These are phyloP conservation scores for Eucalyptus erythrocorys DNA, from an alignment of 345 rosid species.

Conservation along the genomic window DNA sequence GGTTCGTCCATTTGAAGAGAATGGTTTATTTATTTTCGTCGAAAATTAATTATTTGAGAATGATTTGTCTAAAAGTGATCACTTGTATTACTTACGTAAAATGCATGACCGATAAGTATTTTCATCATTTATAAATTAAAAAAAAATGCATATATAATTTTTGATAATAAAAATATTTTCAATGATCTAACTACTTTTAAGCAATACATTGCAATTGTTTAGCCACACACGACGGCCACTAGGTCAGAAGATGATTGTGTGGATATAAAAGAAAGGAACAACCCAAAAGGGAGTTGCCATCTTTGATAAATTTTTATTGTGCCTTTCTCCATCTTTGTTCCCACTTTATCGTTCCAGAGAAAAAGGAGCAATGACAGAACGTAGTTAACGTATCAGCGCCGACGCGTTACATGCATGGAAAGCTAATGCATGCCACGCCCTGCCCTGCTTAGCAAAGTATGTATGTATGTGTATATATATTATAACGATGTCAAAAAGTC, in stretches of 20 bases:
- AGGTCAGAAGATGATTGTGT: not conserved
- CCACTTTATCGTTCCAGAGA: not conserved
- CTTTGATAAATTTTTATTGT: not conserved
- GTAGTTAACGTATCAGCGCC: not conserved
- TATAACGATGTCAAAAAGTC: not conserved
- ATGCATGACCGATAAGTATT: too few species aligned
- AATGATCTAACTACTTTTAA: not conserved
- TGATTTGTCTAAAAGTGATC: too few species aligned
- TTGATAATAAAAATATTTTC: not conserved
- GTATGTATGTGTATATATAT: too few species aligned
- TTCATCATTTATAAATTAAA: not conserved
- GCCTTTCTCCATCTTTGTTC: not conserved
- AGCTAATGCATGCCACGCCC: not conserved
- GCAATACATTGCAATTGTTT: not conserved
- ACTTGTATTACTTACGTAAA: too few species aligned
- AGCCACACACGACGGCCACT: not conserved
- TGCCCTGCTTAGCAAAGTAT: not conserved
- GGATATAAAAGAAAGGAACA: not conserved
- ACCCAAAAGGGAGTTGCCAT: not conserved
- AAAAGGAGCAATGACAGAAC: not conserved
- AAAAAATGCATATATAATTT: not conserved
- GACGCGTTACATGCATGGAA: not conserved
- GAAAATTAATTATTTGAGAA: too few species aligned
- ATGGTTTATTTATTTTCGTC: not conserved
- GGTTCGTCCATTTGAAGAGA: not conserved